These are phyloP conservation scores for Penicillium chermesinum DNA, from an alignment of 495 filamentous ascomycete genomes.

Conservation along the genomic window DNA sequence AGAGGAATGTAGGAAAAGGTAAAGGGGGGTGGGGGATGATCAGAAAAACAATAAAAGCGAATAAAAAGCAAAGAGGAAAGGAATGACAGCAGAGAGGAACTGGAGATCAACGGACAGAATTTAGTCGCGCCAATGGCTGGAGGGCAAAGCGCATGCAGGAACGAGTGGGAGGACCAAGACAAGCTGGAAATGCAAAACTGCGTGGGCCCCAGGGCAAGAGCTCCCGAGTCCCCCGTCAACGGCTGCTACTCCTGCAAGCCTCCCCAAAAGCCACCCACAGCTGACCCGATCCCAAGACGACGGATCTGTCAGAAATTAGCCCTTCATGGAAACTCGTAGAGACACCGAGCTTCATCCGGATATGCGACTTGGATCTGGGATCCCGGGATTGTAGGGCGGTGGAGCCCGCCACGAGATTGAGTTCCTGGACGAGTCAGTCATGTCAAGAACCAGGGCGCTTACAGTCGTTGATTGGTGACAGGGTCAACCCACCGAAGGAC, in stretches of 20 bases:
- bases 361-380: too few species aligned
- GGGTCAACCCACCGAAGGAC: not conserved
- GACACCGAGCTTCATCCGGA: too few species aligned
- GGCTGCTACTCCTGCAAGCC: conserved; percentile 1
- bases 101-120: conserved; percentile 23
- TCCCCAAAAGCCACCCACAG: not conserved
- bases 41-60: conserved; percentile 3
- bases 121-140: conserved; percentile 29
- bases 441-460: conserved; percentile 4
- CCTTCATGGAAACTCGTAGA: too few species aligned
- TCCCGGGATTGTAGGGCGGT: not conserved
- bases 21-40: not conserved
- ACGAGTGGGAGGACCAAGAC: conserved; percentile 9
- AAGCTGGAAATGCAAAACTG: conserved; percentile 22
- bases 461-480: conserved; percentile 12
- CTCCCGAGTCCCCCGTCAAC: conserved; percentile 25
- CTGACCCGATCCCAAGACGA: not conserved
- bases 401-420: conserved; percentile 18
- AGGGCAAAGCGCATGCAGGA: conserved; percentile 19
- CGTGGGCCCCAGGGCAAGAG: conserved; percentile 17
- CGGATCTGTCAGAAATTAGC: too few species aligned
- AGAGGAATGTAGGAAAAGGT: not conserved
- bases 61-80: not conserved
- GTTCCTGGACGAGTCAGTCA: conserved; percentile 19
- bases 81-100: conserved; percentile 19